These are phyloP conservation scores for Mesembryanthemum crystallinum DNA, from an alignment of 148 eudicot species.

Conservation along the genomic window DNA sequence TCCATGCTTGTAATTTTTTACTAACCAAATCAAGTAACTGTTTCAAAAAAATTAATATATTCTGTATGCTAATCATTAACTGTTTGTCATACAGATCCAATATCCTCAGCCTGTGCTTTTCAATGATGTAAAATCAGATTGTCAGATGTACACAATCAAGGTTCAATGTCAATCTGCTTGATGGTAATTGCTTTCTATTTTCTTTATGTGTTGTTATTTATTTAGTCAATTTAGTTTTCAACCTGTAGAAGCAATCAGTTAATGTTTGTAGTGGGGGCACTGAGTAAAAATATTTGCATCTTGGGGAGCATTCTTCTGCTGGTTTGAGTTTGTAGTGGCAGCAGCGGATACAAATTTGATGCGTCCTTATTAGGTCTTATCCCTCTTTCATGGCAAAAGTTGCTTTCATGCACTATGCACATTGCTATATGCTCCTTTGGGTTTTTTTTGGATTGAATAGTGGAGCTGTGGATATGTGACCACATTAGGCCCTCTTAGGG, in stretches of 20 bases:
- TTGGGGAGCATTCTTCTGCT: neutral
- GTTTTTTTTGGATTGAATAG: too few relatives aligned
- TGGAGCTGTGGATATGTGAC: too few relatives aligned
- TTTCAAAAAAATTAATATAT: neutral
- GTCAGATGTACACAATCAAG: neutral
- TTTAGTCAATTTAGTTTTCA: neutral
- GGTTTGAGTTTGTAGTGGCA: neutral
- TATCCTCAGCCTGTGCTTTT: conserved; percentile 1
- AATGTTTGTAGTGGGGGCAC: too few relatives aligned
- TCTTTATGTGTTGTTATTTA: neutral
- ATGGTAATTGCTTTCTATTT: neutral
- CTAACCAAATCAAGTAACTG: too few relatives aligned
- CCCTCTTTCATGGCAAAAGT: neutral
- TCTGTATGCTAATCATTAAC: neutral
- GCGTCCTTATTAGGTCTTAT: neutral
- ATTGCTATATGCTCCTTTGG: too few relatives aligned
- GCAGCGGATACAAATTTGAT: too few relatives aligned
- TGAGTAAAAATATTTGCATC: too few relatives aligned
- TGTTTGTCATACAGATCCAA: conserved; percentile 2
- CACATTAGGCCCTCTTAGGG: too few relatives aligned
- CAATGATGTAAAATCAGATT: neutral
- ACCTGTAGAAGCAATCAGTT: too few relatives aligned
- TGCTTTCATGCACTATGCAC: too few relatives aligned
- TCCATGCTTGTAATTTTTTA: too few relatives aligned
- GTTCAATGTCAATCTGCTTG: conserved; percentile 4